Evolutionary conservation across 176 grass and related monocot species (phyloP).

Genomic region (Cenchrus purpureus): DNA sequence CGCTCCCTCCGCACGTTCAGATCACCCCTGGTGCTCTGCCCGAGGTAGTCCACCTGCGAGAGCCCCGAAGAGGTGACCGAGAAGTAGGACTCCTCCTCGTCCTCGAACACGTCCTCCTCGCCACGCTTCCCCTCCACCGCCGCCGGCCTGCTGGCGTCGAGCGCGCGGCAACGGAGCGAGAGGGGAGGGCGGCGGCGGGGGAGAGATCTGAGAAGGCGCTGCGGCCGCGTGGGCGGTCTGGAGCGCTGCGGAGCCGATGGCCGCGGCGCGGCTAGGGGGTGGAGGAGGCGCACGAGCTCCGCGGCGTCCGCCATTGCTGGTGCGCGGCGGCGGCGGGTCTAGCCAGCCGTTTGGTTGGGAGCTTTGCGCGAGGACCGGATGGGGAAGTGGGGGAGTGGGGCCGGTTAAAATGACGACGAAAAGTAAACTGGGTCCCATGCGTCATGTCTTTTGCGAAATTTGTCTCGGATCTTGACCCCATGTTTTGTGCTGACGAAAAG

Average conservation of each 20-base stretch:
- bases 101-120: conserved; percentile 44
- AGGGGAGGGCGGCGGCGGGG: conserved; percentile 19
- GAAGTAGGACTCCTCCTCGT: conserved; percentile 72
- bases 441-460: background rate
- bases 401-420: background rate
- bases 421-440: background rate
- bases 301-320: conserved; percentile 52
- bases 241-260: background rate
- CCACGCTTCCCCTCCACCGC: conserved; percentile 41
- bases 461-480: background rate
- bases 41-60: conserved; percentile 90
- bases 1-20: conserved; percentile 81
- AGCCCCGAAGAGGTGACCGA: conserved; percentile 80
- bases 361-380: background rate
- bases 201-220: background rate
- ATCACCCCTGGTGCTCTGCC: conserved; percentile 96
- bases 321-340: conserved; percentile 18
- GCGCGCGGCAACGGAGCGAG: conserved; percentile 49
- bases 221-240: background rate
- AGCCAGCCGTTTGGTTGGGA: background rate
- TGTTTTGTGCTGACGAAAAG: background rate
- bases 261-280: background rate
- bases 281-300: conserved; percentile 46
- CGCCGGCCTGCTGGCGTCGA: conserved; percentile 44
- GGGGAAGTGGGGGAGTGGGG: conserved; percentile 35